Base-by-base conservation (phyloP, 1,284 basidiomycete species). In the Hemileia vastatrix region DNA sequence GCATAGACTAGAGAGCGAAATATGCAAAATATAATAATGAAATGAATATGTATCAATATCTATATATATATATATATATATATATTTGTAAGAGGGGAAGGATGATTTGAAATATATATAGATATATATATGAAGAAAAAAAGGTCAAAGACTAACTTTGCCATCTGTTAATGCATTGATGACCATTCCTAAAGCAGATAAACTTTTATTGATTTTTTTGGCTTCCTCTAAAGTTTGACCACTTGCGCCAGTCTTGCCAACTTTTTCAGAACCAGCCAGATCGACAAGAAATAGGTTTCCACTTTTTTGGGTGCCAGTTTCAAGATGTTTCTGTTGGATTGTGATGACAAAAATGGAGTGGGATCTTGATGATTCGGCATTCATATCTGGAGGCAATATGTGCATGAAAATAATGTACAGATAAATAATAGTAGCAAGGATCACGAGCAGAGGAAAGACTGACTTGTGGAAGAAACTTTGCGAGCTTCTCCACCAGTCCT, bases 161-260 rank as follows among this genome's bases (percentile, higher is more conserved):
- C 87, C 83, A 73, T 99, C 95, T 1, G 95, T 99, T 65, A 99
- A 80, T 2, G 94, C 89, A 72, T 99, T 99, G 77, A 99, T 99
- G 75, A 99, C 95, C 93, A 98, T 98, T 53, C 95, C 95, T 66
- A 99, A 83, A 9, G 95, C 94, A 19, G 92, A 96, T 47, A 99
- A 79, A 63, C 88, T 91, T 79, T 98, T 98, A 81, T 99, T 99
- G 80, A 99, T 99, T 82, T 98, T 99, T 83, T 99, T 99, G 11
- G 95, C 95, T 77, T 99, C 95, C 77, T 99, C 95, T 11, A 99
- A 80, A 33, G 95, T 98, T 77, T 98, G 95, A 1, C 95, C 95
- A 9, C 93, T 96, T 50, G 95, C 95, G 36, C 95, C 95, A 36
- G 95, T 98, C 82, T 99, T 99, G 64, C 94, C 94, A 57, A 97